Percentiles rank a stretch among this genome's conserved stretches.
phyloP scores from a whole-genome alignment of 352 stramenopile species.

The Pseudoperonospora humuli region DNA sequence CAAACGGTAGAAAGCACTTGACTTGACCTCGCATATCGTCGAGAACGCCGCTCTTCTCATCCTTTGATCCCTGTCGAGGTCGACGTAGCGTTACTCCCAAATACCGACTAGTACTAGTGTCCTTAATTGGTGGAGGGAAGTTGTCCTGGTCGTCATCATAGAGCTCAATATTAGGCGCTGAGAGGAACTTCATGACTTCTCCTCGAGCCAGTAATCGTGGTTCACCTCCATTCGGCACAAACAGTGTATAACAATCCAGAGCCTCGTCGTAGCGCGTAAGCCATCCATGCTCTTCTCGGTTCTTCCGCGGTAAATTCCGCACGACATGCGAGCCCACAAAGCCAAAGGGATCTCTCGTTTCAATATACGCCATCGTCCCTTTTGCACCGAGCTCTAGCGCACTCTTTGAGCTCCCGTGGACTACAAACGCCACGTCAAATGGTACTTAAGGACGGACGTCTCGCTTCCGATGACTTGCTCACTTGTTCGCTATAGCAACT shows the following conservation, averaged over 20 bases:
- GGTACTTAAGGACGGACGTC: too few species aligned
- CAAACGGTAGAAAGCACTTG: slow-evolving; percentile 55
- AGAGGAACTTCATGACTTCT: slow-evolving; percentile 61
- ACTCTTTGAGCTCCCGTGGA: too few species aligned
- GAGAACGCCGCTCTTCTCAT: not conserved
- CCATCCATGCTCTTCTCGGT: slow-evolving; percentile 42
- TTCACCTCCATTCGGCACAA: slow-evolving; percentile 34
- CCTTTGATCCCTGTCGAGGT: slow-evolving; percentile 5
- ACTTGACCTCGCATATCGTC: slow-evolving; percentile 31
- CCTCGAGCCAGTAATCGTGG: slow-evolving; percentile 30
- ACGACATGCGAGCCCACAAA: slow-evolving; percentile 59
- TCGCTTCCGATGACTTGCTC: too few species aligned
- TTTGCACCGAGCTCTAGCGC: slow-evolving; percentile 5
- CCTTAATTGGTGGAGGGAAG: slow-evolving; percentile 42
- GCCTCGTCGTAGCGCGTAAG: slow-evolving; percentile 60
- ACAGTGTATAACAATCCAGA: slow-evolving; percentile 61
- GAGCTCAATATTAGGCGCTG: slow-evolving; percentile 44
- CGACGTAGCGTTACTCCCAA: slow-evolving; percentile 34
- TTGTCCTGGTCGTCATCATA: slow-evolving; percentile 35
- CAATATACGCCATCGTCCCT: slow-evolving; percentile 33
- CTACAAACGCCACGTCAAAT: too few species aligned
- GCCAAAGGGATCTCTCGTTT: slow-evolving; percentile 53
- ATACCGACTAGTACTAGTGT: slow-evolving; percentile 42
- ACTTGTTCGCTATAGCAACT: too few species aligned
- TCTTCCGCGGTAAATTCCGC: slow-evolving; percentile 16